Base-by-base conservation (phyloP, 495 filamentous ascomycete genomes). In the Aspergillus biplanus region DNA sequence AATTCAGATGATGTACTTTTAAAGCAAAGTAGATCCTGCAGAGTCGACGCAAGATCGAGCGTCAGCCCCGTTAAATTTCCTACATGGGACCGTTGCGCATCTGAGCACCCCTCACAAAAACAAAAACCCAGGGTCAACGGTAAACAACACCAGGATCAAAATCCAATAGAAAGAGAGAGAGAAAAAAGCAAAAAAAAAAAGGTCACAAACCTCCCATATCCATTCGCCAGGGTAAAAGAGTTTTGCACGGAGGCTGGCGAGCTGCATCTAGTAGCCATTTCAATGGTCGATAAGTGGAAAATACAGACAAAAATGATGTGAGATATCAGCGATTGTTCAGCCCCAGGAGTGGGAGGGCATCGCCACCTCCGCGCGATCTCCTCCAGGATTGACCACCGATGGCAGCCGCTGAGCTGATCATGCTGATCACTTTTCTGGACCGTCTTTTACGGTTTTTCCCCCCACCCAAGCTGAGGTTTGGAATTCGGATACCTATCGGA, bases 281-380 rank as follows among this genome's bases (percentile, higher is more conserved):
- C 11, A 15, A 44, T 39, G 33, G 47, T n/a, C 15, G 58, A 7
- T n/a, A 33, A 13, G 58, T 16, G 7, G 5, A 18, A 21, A 49
- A 5, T 50, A 18, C 6, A 18, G 21, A 50, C 16, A 11, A 11
- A 11, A 4, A 13, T 11, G 62, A 65, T 68, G 66, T 66, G 67
- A 66, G 67, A 66, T 61, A 62, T 69, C 67, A 59, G 27, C 16
- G 13, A 33, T 47, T 11, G 47, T 50, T 50, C 47, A 50, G 47
- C 47, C 47, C 47, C 47, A 31, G 31, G 37, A 18, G 47, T 59
- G 66, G 55, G 59, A 52, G 58, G 63, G 56, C 60, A 49, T 53
- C 35, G 59, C 50, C 58, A 58, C 9, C 52, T 48, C 48, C 61
- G 27, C 35, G 33, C 46, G 58, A 52, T 16, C 52, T 39, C 53